Base-by-base conservation (phyloP, 345 rosid genomes). In the Microcos paniculata region DNA sequence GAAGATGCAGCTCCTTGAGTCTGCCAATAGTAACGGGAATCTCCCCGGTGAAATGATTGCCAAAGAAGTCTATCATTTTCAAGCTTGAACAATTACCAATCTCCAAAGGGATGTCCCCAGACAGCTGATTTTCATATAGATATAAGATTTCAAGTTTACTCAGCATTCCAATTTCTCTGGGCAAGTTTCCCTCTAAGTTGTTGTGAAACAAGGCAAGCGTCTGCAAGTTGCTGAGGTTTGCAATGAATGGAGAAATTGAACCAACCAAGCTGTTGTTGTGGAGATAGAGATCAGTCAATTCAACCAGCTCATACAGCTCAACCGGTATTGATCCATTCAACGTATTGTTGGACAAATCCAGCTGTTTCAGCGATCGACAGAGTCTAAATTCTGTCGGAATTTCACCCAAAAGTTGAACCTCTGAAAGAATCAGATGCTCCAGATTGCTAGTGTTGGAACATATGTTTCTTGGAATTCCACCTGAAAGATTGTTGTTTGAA, bases 191-290 rank as follows among this genome's bases (percentile, higher is more conserved):
- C 10, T 79, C 84, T 31, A 96, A 83, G 77, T 84, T 91, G 83
- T 96, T 96, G 83, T 90, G 95, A 79, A 85, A 90, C 77, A 96
- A 64, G 2, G 88, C 94, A 31, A 96, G 82, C 58, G 88, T 85
- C 73, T 87, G 91, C 51, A 96, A 83, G 74, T 86, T 87, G 73
- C 76, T 84, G 70, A 96, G 94, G 81, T 96, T 96, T 24, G 85
- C 85, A 72, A 93, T 82, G 0, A 70, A 76, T 28, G 93, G 85
- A 76, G 94, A 87, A 67, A 96, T 79, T 28, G 82, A 80, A 66
- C 99, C 98, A 15, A 63, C 87, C 86, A 96, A 86, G 86, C 86
- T 90, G 80, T 96, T 96, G 86, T 96, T 96, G 80, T 93, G 93
- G 42, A 96, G 94, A 62, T 91, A 92, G 43, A 96, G 92, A 78